Evolutionary conservation across 2,329 filamentous ascomycete genomes (phyloP).

Genomic region (Colletotrichum shisoi): DNA sequence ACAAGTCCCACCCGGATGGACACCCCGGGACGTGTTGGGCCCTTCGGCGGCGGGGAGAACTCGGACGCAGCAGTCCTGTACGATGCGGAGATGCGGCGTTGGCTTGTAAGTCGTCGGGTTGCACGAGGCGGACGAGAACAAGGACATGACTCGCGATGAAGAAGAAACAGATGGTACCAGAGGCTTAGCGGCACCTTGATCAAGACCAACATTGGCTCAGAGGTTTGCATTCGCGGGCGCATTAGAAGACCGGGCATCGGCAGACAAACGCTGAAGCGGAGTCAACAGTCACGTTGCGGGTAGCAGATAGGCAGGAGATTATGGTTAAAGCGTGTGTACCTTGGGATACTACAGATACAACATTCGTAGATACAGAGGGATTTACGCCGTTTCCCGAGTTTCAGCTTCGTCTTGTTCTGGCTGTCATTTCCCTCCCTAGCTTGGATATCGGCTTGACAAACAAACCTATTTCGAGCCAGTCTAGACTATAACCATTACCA

Average conservation of each 20-base stretch:
- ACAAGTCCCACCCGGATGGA: constrained; percentile 51
- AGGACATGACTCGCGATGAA: background rate
- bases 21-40: constrained; percentile 55
- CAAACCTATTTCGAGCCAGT: background rate
- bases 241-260: background rate
- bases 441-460: background rate
- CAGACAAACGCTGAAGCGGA: background rate
- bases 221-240: background rate
- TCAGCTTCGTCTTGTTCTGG: background rate
- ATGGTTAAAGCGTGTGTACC: no score
- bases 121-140: background rate
- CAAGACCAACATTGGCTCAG: background rate
- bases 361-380: background rate
- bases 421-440: background rate
- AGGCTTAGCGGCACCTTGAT: background rate
- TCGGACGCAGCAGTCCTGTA: constrained; percentile 47
- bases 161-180: background rate
- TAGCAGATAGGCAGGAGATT: background rate
- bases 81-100: constrained; percentile 5
- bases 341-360: no score
- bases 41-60: constrained; percentile 61
- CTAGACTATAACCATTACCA: background rate
- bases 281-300: background rate
- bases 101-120: background rate
- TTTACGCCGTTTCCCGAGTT: background rate